These are phyloP conservation scores for Collybia mongolica DNA, from an alignment of 768 basidiomycete genomes.

Conservation along the genomic window DNA sequence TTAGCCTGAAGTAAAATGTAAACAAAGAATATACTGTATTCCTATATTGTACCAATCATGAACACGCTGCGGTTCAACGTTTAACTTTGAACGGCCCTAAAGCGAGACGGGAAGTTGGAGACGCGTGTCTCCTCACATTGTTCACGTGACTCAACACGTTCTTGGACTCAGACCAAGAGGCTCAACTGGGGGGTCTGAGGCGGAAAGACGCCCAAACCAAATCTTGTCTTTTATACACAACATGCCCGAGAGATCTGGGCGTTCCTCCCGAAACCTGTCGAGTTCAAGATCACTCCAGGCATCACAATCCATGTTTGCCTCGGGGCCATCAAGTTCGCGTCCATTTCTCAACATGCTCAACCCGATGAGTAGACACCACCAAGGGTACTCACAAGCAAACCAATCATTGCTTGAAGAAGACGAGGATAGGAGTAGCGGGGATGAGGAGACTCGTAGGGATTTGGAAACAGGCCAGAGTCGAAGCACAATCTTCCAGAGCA, in stretches of 20 bases:
- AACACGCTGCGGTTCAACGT: too few species aligned
- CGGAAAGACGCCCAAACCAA: conserved; percentile 4
- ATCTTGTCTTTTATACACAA: conserved; percentile 12
- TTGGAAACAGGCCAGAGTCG: conserved; percentile 61
- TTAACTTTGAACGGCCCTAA: too few species aligned
- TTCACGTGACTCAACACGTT: conserved; percentile 15
- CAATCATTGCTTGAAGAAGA: conserved; percentile 75
- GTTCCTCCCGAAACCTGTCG: conserved; percentile 25
- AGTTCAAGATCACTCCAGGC: conserved; percentile 33
- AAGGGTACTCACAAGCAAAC: conserved; percentile 74
- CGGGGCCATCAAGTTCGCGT: conserved; percentile 56
- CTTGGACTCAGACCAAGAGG: conserved; percentile 9
- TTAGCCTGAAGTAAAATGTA: conserved; percentile 18
- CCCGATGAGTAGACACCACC: conserved; percentile 71
- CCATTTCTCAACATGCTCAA: conserved; percentile 84
- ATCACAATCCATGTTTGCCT: conserved; percentile 35
- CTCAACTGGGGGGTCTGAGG: conserved; percentile 11
- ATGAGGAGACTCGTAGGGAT: conserved; percentile 39
- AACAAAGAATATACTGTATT: conserved; percentile 1
- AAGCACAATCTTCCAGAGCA: conserved; percentile 35
- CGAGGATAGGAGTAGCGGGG: conserved; percentile 48
- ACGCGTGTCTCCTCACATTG: not conserved
- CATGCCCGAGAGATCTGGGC: conserved; percentile 26
- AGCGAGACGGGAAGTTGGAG: too few species aligned
- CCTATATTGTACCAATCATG: conserved; percentile 1